Evolutionary conservation across 805 yeast genomes (phyloP).

Genomic region (Zygoascus flipseniorum): DNA sequence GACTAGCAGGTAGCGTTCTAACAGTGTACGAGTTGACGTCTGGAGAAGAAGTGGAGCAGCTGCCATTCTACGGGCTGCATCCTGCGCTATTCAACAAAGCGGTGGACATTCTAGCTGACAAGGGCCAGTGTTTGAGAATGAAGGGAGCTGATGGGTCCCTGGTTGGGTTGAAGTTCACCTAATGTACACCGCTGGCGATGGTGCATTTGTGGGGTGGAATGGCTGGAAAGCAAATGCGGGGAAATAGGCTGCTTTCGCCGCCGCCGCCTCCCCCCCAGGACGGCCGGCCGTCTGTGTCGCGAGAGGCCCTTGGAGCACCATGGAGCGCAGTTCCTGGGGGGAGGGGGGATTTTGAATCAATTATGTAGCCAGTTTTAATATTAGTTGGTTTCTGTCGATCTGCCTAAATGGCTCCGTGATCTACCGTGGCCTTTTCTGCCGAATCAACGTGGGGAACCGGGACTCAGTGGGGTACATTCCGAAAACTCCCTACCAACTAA

Average conservation of each 20-base stretch:
- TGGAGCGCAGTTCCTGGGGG: not conserved
- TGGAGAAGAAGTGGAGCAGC: slow-evolving; percentile 48
- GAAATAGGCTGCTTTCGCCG: not conserved
- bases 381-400: no score
- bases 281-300: not conserved
- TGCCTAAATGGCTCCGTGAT: no score
- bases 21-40: slow-evolving; percentile 74
- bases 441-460: no score
- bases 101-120: slow-evolving; percentile 49
- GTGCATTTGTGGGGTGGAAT: not conserved
- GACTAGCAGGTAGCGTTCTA: slow-evolving; percentile 63
- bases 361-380: no score
- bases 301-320: not conserved
- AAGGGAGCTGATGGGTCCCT: slow-evolving; percentile 58
- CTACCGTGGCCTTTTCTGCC: no score
- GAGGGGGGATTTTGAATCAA: not conserved
- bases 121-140: slow-evolving; percentile 66
- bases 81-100: slow-evolving; percentile 44
- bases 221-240: not conserved
- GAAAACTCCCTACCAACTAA: no score
- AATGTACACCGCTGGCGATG: not conserved
- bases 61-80: slow-evolving; percentile 60
- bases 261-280: not conserved
- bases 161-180: slow-evolving; percentile 55
- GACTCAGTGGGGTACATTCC: no score